phyloP scores from a whole-genome alignment of 352 stramenopile species.

The Phytopythium chamaehyphon region DNA sequence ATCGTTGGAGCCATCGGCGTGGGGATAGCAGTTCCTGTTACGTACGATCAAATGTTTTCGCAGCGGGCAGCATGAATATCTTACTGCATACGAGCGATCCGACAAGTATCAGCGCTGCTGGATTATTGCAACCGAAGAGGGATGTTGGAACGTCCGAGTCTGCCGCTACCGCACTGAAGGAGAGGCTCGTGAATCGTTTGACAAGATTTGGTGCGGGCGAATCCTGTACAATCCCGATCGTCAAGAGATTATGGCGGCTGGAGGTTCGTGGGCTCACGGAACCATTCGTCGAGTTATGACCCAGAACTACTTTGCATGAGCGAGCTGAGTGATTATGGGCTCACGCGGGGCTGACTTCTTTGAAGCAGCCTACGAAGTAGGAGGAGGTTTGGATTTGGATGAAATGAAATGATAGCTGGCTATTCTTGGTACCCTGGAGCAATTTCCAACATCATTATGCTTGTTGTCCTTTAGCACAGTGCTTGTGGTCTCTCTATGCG shows the following conservation, averaged over 20 bases:
- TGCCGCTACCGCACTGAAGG: conserved; percentile 13
- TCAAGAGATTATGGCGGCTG: conserved; percentile 9
- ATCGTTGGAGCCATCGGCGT: not conserved
- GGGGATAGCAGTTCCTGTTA: not conserved
- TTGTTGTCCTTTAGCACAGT: no score
- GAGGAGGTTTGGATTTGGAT: no score
- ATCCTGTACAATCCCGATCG: conserved; percentile 14
- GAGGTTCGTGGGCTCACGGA: conserved; percentile 9
- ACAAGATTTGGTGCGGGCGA: conserved; percentile 15
- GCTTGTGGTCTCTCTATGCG: no score
- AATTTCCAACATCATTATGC: no score
- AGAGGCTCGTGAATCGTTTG: conserved; percentile 9
- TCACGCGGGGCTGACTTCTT: no score
- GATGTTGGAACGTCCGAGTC: conserved; percentile 13
- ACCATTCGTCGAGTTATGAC: conserved; percentile 20
- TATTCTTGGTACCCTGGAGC: no score
- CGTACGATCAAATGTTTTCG: conserved; percentile 14
- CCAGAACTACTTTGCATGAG: conserved; percentile 13
- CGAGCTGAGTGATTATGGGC: no score
- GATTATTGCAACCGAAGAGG: conserved; percentile 23
- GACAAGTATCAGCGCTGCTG: conserved; percentile 5
- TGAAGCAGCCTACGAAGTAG: no score
- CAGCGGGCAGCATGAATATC: conserved; percentile 14
- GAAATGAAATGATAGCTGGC: no score
- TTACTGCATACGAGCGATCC: conserved; percentile 14